These are phyloP conservation scores for Dillenia turbinata DNA, from an alignment of 164 flowering plant genomes.

Conservation along the genomic window DNA sequence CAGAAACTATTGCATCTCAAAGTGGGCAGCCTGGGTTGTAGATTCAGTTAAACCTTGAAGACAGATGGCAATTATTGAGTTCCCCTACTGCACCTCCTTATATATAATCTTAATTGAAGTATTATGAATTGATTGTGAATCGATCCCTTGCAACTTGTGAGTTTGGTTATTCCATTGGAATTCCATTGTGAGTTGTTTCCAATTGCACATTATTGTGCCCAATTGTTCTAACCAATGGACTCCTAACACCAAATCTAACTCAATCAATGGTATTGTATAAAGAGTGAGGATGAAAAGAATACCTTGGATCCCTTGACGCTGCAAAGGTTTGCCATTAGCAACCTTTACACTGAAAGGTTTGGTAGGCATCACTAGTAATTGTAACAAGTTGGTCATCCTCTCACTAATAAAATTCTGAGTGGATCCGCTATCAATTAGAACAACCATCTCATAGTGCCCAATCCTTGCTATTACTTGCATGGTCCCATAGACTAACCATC, in stretches of 20 bases:
- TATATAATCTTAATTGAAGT: background rate
- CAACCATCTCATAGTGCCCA: no score
- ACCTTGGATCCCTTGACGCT: no score
- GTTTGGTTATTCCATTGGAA: background rate
- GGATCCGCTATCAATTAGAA: background rate
- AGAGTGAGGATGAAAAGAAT: no score
- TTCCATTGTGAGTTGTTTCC: conserved; percentile 2
- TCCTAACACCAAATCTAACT: conserved; percentile 1
- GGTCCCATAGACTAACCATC: no score
- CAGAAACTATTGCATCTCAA: background rate
- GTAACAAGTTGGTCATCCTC: no score
- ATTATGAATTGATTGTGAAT: background rate
- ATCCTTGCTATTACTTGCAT: no score
- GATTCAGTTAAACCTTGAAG: background rate
- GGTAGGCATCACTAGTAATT: no score
- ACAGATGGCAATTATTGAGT: background rate
- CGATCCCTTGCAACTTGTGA: background rate
- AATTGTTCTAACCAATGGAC: conserved; percentile 1
- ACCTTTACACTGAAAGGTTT: no score
- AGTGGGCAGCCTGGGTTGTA: background rate
- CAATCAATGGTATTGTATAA: background rate
- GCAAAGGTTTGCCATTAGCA: no score
- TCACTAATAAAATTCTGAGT: background rate
- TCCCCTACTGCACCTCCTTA: background rate
- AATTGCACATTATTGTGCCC: background rate